Evolutionary conservation across 2,329 filamentous ascomycete genomes (phyloP).

Genomic region (Phialocephala subalpina): DNA sequence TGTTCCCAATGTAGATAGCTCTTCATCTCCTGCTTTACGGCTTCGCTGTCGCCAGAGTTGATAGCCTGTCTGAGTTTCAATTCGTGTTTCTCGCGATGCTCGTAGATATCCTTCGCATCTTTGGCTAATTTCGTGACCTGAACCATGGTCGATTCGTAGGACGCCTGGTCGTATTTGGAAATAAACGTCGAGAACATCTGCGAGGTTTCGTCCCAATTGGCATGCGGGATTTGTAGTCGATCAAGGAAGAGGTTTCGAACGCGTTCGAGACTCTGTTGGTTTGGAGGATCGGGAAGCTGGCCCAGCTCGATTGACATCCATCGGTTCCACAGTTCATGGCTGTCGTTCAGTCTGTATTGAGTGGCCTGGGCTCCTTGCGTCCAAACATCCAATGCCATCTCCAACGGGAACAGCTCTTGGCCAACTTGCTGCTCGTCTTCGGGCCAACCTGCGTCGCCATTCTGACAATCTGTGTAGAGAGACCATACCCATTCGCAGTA

Average conservation of each 20-base stretch:
- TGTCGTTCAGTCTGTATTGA: constrained; percentile 78
- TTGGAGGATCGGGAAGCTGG: constrained; percentile 64
- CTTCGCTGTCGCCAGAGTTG: constrained; percentile 62
- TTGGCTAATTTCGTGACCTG: constrained; percentile 69
- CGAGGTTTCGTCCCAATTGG: constrained; percentile 77
- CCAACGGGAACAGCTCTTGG: constrained; percentile 75
- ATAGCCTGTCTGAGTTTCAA: constrained; percentile 67
- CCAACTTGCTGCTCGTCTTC: constrained; percentile 75
- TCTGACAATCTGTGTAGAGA: constrained; percentile 71
- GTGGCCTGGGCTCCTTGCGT: constrained; percentile 76
- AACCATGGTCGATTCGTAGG: constrained; percentile 79
- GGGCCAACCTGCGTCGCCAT: constrained; percentile 62
- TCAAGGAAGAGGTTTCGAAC: constrained; percentile 75
- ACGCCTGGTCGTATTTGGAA: constrained; percentile 72
- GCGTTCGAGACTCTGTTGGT: constrained; percentile 65
- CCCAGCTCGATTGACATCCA: constrained; percentile 78
- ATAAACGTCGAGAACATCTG: constrained; percentile 79
- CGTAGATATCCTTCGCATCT: constrained; percentile 69
- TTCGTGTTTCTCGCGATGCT: constrained; percentile 73
- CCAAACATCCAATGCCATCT: constrained; percentile 73
- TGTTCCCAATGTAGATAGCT: constrained; percentile 91
- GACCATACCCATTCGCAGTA: constrained; percentile 83
- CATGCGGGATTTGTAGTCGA: constrained; percentile 76
- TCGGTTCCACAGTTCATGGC: constrained; percentile 80
- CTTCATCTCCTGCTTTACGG: constrained; percentile 58